phyloP scores from a whole-genome alignment of 2,329 filamentous ascomycete genomes.

The Talaromyces pinophilus region DNA sequence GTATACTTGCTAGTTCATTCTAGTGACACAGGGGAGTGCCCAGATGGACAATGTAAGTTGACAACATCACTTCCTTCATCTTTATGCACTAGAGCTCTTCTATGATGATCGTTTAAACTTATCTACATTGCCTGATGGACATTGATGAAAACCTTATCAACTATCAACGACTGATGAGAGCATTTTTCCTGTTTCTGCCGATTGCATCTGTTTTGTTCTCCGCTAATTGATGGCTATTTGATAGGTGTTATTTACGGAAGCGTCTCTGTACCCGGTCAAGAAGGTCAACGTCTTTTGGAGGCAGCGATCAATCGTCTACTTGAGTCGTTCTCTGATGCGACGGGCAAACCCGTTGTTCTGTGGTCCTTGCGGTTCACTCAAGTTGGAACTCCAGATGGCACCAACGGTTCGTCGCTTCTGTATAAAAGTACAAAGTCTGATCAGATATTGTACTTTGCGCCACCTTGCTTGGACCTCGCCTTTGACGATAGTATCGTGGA shows the following conservation, averaged over 20 bases:
- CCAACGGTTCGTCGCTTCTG: slow-evolving; percentile 20
- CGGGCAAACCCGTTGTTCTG: slow-evolving; percentile 43
- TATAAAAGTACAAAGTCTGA: slow-evolving; percentile 37
- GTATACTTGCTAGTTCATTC: slow-evolving; percentile 73
- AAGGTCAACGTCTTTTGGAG: slow-evolving; percentile 45
- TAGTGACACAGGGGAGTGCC: slow-evolving; percentile 90
- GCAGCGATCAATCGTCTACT: slow-evolving; percentile 47
- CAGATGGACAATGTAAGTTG: slow-evolving; percentile 81
- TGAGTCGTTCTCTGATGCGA: slow-evolving; percentile 33
- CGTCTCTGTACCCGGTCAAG: slow-evolving; percentile 39
- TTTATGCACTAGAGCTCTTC: slow-evolving; percentile 41
- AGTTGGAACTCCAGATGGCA: slow-evolving; percentile 31
- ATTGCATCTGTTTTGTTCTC: slow-evolving; percentile 5
- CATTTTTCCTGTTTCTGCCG: slow-evolving; percentile 24
- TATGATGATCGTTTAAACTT: slow-evolving; percentile 96
- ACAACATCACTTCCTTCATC: slow-evolving; percentile 20
- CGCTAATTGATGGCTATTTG: slow-evolving; percentile 37
- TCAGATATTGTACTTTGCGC: slow-evolving; percentile 58
- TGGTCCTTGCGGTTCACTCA: slow-evolving; percentile 60
- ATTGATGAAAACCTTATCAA: slow-evolving; percentile 77
- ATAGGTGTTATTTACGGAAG: slow-evolving; percentile 62
- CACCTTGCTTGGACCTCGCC: slow-evolving; percentile 64
- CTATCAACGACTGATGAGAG: slow-evolving; percentile 69
- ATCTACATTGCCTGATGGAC: slow-evolving; percentile 99
- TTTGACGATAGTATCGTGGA: slow-evolving; percentile 72